phyloP scores from a whole-genome alignment of 768 basidiomycete species.

The Filobasidium wieringae region DNA sequence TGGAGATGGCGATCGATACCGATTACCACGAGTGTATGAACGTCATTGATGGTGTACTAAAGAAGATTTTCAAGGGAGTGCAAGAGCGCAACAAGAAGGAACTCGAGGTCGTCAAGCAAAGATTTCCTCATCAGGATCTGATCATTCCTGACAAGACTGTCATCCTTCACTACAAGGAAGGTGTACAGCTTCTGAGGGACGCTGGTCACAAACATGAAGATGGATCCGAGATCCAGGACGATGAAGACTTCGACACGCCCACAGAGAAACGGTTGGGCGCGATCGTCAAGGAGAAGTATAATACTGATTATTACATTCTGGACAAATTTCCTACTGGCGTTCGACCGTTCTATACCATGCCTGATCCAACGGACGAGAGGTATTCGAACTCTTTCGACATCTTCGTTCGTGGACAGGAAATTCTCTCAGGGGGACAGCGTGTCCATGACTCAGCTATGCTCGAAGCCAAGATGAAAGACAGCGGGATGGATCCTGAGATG shows the following conservation, averaged over 20 bases:
- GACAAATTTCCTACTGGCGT: slow-evolving; percentile 93
- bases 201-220: slow-evolving; percentile 47
- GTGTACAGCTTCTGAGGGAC: slow-evolving; percentile 67
- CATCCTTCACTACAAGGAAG: slow-evolving; percentile 70
- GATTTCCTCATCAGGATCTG: slow-evolving; percentile 87
- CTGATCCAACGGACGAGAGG: slow-evolving; percentile 76
- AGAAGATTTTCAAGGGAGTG: slow-evolving; percentile 69
- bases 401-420: slow-evolving; percentile 97
- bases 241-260: slow-evolving; percentile 88
- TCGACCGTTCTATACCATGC: slow-evolving; percentile 97
- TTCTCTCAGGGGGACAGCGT: slow-evolving; percentile 91
- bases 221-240: slow-evolving; percentile 44
- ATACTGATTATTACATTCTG: slow-evolving; percentile 94
- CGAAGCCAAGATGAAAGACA: slow-evolving; percentile 64
- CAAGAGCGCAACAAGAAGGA: slow-evolving; percentile 62
- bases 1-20: slow-evolving; percentile 92
- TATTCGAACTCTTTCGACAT: slow-evolving; percentile 89
- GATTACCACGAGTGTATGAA: slow-evolving; percentile 94
- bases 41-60: slow-evolving; percentile 67
- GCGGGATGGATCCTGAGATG: slow-evolving; percentile 73
- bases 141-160: slow-evolving; percentile 79
- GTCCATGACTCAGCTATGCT: slow-evolving; percentile 76
- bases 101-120: slow-evolving; percentile 61
- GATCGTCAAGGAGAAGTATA: slow-evolving; percentile 76
- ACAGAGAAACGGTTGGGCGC: slow-evolving; percentile 83